Conservation (phyloP, 2,329 filamentous ascomycete species). For the Stromatinia cepivora region DNA sequence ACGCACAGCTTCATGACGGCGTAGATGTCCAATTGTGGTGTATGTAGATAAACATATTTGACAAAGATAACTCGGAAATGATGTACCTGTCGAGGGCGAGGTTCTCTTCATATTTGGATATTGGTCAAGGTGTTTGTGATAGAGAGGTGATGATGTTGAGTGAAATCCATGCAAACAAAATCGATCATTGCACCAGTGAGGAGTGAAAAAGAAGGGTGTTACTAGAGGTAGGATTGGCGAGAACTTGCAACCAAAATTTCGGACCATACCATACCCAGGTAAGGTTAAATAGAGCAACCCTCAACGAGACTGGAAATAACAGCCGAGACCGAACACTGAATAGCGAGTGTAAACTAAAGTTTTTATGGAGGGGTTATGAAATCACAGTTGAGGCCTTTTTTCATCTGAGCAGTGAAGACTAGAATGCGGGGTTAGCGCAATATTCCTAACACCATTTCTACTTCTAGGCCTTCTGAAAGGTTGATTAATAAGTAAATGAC, state of each 20-base stretch:
- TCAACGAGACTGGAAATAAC: neutral
- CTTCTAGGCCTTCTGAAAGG: neutral
- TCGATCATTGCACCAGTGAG: neutral
- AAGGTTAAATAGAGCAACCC: neutral
- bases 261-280: neutral
- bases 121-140: neutral
- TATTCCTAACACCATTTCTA: neutral
- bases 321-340: neutral
- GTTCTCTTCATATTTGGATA: conserved; percentile 12
- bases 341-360: neutral
- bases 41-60: conserved; percentile 18
- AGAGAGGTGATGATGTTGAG: neutral
- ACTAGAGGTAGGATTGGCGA: neutral
- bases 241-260: neutral
- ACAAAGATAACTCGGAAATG: conserved; percentile 19
- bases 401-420: neutral
- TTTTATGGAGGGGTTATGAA: neutral
- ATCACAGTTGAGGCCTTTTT: neutral
- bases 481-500: neutral
- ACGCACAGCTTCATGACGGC: conserved; percentile 23
- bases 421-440: neutral
- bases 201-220: neutral
- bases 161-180: neutral
- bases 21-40: conserved; percentile 18
- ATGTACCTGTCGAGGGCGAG: neutral